These are phyloP conservation scores for Bipolaris gigantea DNA, from an alignment of 2,329 filamentous ascomycete species.

Conservation along the genomic window DNA sequence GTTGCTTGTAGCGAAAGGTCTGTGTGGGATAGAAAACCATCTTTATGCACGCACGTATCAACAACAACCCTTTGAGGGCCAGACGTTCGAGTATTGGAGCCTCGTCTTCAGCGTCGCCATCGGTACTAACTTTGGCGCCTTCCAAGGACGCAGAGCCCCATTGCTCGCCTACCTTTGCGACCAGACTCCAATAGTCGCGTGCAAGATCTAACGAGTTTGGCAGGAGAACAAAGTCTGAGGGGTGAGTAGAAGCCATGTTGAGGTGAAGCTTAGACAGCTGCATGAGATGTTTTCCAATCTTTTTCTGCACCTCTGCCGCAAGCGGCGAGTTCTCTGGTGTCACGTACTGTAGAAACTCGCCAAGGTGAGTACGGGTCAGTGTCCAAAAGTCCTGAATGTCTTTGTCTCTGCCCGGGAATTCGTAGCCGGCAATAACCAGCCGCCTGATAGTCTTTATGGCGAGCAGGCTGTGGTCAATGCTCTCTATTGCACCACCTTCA, in stretches of 20 bases:
- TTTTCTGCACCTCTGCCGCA: conserved; percentile 53
- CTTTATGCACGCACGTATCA: conserved; percentile 79
- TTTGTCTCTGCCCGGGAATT: conserved; percentile 76
- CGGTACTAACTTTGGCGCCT: conserved; percentile 47
- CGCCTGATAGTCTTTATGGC: conserved; percentile 79
- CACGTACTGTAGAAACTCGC: conserved; percentile 69
- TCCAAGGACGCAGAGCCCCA: conserved; percentile 60
- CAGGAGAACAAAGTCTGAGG: conserved; percentile 79
- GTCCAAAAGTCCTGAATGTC: conserved; percentile 81
- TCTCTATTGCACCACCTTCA: conserved; percentile 61
- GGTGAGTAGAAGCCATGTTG: conserved; percentile 77
- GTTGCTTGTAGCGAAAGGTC: conserved; percentile 79
- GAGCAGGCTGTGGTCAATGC: conserved; percentile 75
- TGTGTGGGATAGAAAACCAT: conserved; percentile 81
- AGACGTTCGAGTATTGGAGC: conserved; percentile 72
- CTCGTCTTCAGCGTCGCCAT: conserved; percentile 53
- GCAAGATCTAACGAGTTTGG: conserved; percentile 78
- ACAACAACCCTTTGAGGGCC: conserved; percentile 77
- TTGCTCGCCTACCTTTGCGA: conserved; percentile 73
- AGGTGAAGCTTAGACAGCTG: conserved; percentile 92
- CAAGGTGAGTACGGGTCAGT: conserved; percentile 72
- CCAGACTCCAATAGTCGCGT: conserved; percentile 81
- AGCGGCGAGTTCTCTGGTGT: conserved; percentile 60
- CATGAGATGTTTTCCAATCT: conserved; percentile 82
- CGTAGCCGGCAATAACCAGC: conserved; percentile 78